Evolutionary conservation across 2,329 filamentous ascomycete species (phyloP).

Genomic region (Exophiala phaeomuriformis): DNA sequence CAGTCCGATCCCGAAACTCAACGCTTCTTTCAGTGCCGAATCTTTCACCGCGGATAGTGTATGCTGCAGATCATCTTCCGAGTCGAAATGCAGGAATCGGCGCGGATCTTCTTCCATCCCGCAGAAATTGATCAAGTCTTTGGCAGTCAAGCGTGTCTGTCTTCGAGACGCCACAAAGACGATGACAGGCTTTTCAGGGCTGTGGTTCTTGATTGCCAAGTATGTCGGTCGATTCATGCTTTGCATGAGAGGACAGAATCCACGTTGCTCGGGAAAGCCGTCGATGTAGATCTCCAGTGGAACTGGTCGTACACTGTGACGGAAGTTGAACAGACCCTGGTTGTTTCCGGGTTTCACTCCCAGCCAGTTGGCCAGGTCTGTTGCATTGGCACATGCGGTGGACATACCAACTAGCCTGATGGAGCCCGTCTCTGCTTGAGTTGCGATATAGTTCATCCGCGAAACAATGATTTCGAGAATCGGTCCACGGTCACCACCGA

Average conservation of each 20-base stretch:
- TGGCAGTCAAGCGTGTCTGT: constrained; percentile 89
- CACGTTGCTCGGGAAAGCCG: constrained; percentile 87
- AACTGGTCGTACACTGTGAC: constrained; percentile 92
- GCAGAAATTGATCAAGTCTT: constrained; percentile 93
- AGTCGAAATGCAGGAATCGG: constrained; percentile 77
- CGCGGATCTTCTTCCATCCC: constrained; percentile 98
- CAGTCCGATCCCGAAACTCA: constrained; percentile 92
- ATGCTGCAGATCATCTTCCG: constrained; percentile 82
- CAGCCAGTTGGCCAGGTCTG: constrained; percentile 89
- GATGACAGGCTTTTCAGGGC: constrained; percentile 92
- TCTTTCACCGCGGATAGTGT: constrained; percentile 90
- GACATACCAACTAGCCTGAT: constrained; percentile 97
- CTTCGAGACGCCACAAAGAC: constrained; percentile 94
- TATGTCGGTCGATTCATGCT: constrained; percentile 98
- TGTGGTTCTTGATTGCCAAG: constrained; percentile 91
- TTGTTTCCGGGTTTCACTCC: constrained; percentile 75
- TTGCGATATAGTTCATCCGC: constrained; percentile 97
- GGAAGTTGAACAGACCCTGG: constrained; percentile 76
- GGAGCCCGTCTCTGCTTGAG: constrained; percentile 82
- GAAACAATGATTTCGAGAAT: constrained; percentile 94
- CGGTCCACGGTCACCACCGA: constrained; percentile 93
- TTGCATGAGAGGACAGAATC: constrained; percentile 97
- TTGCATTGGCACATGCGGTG: constrained; percentile 92
- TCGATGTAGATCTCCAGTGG: constrained; percentile 96
- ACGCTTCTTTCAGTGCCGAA: constrained; percentile 81